phyloP scores from a whole-genome alignment of 2,329 filamentous ascomycete genomes.

The Fusarium pilosicola region DNA sequence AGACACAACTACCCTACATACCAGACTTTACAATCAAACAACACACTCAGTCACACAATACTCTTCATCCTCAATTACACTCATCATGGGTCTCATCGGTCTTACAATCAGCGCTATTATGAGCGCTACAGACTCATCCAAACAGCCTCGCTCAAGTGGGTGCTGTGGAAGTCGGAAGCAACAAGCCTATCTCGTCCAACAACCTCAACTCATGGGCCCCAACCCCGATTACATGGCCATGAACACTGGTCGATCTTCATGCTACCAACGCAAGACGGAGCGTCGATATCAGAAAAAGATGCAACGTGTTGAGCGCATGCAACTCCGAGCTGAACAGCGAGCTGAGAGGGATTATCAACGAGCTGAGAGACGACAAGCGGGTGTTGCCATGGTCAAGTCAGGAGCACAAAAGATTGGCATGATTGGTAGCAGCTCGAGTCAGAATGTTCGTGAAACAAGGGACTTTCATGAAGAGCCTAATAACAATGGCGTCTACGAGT shows the following conservation, averaged over 20 bases:
- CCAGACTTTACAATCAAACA: not conserved
- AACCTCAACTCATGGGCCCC: not conserved
- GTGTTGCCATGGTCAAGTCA: not conserved
- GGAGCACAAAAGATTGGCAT: slow-evolving; percentile 12
- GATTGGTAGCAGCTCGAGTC: not conserved
- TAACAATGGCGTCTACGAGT: slow-evolving; percentile 14
- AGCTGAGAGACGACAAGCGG: slow-evolving; percentile 29
- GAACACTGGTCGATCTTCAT: slow-evolving; percentile 1
- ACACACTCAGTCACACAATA: not conserved
- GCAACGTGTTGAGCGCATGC: slow-evolving; percentile 33
- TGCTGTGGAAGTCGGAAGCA: slow-evolving; percentile 1
- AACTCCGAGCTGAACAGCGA: slow-evolving; percentile 35
- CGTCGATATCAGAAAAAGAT: slow-evolving; percentile 32
- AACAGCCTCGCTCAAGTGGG: not conserved
- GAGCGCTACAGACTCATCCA: not conserved
- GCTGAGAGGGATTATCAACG: slow-evolving; percentile 23
- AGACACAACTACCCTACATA: slow-evolving; percentile 1
- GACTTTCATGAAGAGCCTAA: not conserved
- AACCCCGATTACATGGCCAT: not conserved
- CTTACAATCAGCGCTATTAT: slow-evolving; percentile 16
- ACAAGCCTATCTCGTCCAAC: slow-evolving; percentile 1
- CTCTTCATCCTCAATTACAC: not conserved
- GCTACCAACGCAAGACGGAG: slow-evolving; percentile 26
- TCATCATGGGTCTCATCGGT: slow-evolving; percentile 36
- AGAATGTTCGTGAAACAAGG: not conserved